A percentile compares a stretch with the other conserved stretches of the same genome.
Conservation (phyloP, 75 land plant species). For the Sequoiadendron giganteum region DNA sequence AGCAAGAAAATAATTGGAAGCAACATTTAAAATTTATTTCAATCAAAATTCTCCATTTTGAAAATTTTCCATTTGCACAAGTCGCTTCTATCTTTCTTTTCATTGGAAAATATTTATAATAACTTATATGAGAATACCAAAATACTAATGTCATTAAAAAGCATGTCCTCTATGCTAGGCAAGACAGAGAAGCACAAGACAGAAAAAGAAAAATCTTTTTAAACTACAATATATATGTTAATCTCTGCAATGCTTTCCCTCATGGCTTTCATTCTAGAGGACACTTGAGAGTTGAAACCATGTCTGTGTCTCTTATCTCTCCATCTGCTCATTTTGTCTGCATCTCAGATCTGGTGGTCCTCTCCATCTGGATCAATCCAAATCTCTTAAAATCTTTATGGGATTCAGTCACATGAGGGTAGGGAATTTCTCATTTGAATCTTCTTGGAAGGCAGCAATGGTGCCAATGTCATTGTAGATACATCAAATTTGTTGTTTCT, state of each 20-base stretch:
- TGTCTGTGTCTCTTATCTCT: too few species aligned
- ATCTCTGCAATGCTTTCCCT: neutral
- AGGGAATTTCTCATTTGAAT: too few species aligned
- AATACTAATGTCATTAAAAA: neutral
- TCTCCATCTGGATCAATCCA: too few species aligned
- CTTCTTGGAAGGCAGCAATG: too few species aligned
- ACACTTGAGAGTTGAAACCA: too few species aligned
- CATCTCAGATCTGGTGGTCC: too few species aligned
- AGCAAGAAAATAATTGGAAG: neutral
- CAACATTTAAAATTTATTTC: neutral
- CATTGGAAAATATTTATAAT: neutral
- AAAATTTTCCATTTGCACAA: neutral
- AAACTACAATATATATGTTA: neutral
- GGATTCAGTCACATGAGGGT: too few species aligned
- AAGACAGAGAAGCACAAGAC: neutral
- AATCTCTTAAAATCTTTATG: too few species aligned
- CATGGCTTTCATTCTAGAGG: too few species aligned
- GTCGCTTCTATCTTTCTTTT: neutral
- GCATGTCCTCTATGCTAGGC: neutral
- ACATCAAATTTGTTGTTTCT: neutral
- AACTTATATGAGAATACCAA: neutral
- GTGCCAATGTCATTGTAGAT: neutral
- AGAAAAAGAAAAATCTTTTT: too few species aligned
- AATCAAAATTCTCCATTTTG: neutral
- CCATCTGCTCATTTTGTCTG: too few species aligned